Base-by-base conservation (phyloP, 2,329 filamentous ascomycete species). In the Xylaria sp. region DNA sequence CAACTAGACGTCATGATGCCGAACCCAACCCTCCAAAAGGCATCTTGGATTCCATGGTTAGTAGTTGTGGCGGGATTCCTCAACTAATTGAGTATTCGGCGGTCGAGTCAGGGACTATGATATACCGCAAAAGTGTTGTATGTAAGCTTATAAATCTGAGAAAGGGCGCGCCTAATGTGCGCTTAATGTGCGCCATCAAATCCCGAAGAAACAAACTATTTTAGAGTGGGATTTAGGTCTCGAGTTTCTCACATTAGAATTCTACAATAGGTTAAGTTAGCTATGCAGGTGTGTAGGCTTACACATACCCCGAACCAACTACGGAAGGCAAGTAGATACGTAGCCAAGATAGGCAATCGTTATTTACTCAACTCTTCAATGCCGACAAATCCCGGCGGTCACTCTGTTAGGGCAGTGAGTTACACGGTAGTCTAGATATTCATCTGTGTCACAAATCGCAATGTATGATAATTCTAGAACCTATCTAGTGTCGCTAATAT, bases 111-210 rank as follows among this genome's bases (percentile, higher is more conserved):
- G 20, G 34, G 34, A 15, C 13, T 23, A 28, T 8, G 65, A 15
- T 59, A 28, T 28, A 28, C 28, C 28, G 50, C 23, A 39, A 20
- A 25, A 10, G 15, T 48, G 18, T 2, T 28, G 41, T 46, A 18
- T 18, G 25, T 44, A 63, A 55, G 58, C 63, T 66, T 70, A 61
- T 63, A 57, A 70, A 67, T 59, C 64, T 2, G n/a, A 5, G 15
- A 62, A 69, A 70, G 63, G 67, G 64, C 67, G 64, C 59, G 54
- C 59, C 52, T 50, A 37, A 34, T 39, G 41, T 15, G 4, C 54
- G 20, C 10, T 3, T 12, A n/a, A 50, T 25, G 3, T 13, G 48
- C 48, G n/a, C 32, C n/a, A 51, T 63, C 65, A 65, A 70, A 68
- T 48, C 62, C 65, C 65, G 65, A 63, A 56, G 60, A 57, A 51